phyloP scores from a whole-genome alignment of 2,329 filamentous ascomycete species.

The Ambrosiella cleistominuta region DNA sequence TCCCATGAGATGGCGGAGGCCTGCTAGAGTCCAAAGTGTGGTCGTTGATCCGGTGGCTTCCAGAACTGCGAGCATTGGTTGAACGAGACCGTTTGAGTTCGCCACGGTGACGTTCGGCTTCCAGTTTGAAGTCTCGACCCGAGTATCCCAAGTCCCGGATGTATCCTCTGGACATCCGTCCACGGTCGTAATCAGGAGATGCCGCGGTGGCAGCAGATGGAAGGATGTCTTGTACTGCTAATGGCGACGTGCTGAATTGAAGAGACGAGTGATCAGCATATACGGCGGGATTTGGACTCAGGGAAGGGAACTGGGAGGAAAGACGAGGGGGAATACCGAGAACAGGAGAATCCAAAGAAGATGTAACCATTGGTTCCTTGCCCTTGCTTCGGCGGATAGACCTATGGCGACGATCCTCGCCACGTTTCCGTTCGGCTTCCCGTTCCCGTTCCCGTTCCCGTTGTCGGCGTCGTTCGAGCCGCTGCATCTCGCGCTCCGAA shows the following conservation, averaged over 20 bases:
- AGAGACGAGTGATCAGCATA: background rate
- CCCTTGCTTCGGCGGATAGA: background rate
- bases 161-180: background rate
- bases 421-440: background rate
- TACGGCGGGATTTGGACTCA: background rate
- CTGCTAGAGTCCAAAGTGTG: background rate
- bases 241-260: background rate
- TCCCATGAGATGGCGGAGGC: background rate
- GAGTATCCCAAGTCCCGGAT: background rate
- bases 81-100: slow-evolving; percentile 3
- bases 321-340: background rate
- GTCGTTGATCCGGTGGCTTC: background rate
- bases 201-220: background rate
- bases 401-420: background rate
- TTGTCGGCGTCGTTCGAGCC: background rate
- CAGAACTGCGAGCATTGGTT: background rate
- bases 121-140: background rate
- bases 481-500: background rate
- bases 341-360: background rate
- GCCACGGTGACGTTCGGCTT: slow-evolving; percentile 1
- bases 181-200: too few relatives aligned
- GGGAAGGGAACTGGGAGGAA: background rate
- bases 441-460: background rate
- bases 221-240: background rate
- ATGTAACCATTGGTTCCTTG: background rate